These are phyloP conservation scores for Backusella psychrophila DNA, from an alignment of 192 early-diverging fungal genomes.

Conservation along the genomic window DNA sequence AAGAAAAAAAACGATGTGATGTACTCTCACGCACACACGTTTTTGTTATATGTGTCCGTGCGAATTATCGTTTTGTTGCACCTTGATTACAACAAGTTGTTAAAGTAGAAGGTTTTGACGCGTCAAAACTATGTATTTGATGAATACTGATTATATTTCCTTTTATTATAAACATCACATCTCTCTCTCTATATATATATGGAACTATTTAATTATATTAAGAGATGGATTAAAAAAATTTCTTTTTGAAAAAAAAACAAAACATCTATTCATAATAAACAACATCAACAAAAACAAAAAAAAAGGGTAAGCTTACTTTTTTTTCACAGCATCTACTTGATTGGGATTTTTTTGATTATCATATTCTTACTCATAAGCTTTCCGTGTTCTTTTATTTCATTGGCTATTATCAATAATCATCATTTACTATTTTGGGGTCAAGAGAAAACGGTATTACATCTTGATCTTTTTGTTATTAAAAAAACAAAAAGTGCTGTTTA, in stretches of 20 bases:
- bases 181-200: not conserved
- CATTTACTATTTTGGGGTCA: not conserved
- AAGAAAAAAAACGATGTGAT: not conserved
- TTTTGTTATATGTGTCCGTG: not conserved
- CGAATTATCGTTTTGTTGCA: not conserved
- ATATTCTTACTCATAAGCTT: conserved; percentile 2
- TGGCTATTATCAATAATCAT: conserved; percentile 3
- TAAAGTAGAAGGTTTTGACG: not conserved
- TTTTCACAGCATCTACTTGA: not conserved
- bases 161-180: not conserved
- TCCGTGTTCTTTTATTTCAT: not conserved
- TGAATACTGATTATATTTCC: not conserved
- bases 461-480: not conserved
- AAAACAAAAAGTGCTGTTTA: too few relatives aligned
- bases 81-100: not conserved
- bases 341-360: not conserved
- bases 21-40: not conserved
- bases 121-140: not conserved
- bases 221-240: not conserved
- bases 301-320: not conserved
- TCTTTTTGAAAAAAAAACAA: not conserved
- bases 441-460: not conserved
- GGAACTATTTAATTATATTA: not conserved
- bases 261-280: not conserved
- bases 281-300: not conserved